Percentiles rank a stretch among this genome's conserved stretches.
Evolutionary conservation across 108 stramenopile species (phyloP).

Genomic region (Nannochloropsis gaditana): DNA sequence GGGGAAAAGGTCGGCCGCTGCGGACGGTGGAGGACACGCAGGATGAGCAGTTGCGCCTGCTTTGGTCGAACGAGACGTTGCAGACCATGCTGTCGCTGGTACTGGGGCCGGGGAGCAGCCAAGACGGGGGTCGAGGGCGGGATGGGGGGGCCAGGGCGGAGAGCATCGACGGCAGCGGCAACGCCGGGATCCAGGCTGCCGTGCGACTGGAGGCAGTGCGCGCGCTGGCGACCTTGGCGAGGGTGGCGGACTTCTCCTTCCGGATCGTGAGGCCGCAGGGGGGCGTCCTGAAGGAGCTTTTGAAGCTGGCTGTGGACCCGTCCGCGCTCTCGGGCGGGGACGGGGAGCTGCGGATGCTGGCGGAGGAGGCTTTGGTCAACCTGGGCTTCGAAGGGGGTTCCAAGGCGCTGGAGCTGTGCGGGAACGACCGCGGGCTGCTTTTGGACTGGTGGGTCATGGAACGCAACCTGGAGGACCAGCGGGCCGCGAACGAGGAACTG

Average conservation of each 20-base stretch:
- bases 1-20: neutral
- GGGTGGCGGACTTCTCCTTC: neutral
- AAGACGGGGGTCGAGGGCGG: neutral
- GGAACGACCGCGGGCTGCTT: neutral
- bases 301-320: neutral
- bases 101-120: neutral
- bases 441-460: constrained; percentile 17
- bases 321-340: neutral
- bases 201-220: neutral
- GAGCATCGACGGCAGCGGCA: neutral
- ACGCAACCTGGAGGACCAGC: neutral
- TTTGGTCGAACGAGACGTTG: neutral
- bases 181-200: neutral
- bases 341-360: neutral
- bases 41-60: neutral
- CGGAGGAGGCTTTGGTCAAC: neutral
- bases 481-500: neutral
- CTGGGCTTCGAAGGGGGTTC: neutral
- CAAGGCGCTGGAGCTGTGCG: neutral
- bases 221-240: neutral
- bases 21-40: constrained; percentile 13
- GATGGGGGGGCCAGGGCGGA: neutral
- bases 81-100: neutral
- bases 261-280: neutral
- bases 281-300: neutral